These are phyloP conservation scores for Melaleuca alternifolia DNA, from an alignment of 345 rosid genomes.

Conservation along the genomic window DNA sequence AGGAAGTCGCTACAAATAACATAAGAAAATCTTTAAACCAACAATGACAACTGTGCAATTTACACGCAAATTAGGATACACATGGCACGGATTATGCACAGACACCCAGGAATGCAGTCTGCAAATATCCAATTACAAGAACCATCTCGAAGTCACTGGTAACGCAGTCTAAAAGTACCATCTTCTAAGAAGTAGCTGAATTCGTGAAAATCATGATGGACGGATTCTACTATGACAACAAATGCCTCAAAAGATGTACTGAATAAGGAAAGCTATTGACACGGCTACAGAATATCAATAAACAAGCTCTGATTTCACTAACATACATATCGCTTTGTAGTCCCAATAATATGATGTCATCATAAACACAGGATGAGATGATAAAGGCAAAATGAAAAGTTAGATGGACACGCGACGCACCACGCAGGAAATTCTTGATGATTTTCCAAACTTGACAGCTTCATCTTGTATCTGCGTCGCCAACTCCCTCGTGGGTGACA, in stretches of 20 bases:
- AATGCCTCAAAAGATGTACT: background rate
- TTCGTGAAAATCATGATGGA: background rate
- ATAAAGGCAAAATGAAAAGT: background rate
- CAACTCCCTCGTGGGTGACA: slow-evolving; percentile 97
- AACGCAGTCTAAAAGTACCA: background rate
- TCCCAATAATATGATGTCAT: background rate
- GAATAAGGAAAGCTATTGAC: background rate
- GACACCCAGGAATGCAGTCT: background rate
- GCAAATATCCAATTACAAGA: background rate
- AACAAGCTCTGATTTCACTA: background rate
- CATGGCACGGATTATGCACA: background rate
- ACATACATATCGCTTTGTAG: background rate
- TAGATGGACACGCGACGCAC: slow-evolving; percentile 28
- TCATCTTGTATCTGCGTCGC: slow-evolving; percentile 95
- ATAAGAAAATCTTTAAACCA: background rate
- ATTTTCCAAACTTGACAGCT: slow-evolving; percentile 86
- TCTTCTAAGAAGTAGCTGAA: background rate
- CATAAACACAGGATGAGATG: background rate
- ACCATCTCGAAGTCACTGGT: background rate
- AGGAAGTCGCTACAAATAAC: background rate
- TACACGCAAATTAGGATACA: background rate
- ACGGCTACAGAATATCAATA: background rate
- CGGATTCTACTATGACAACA: background rate
- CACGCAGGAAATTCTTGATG: slow-evolving; percentile 79
- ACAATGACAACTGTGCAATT: background rate